Conservation (phyloP, 257 asterid genomes). For the Mentha longifolia region DNA sequence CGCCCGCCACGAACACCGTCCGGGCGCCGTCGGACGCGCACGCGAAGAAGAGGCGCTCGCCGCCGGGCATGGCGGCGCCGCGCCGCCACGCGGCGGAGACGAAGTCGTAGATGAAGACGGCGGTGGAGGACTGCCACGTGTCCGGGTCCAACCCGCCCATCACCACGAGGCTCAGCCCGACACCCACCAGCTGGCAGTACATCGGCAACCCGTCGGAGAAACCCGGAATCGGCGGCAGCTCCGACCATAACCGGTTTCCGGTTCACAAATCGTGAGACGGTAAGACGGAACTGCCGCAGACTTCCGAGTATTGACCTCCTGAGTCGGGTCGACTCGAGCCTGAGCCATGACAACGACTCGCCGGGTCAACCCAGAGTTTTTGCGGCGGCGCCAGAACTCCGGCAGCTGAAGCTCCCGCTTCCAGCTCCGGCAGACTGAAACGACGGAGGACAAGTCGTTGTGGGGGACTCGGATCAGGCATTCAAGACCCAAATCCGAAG, state of each 20-base stretch:
- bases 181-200: slow-evolving; percentile 67
- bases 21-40: slow-evolving; percentile 59
- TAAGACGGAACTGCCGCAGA: slow-evolving; percentile 40
- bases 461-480: slow-evolving; percentile 62
- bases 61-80: slow-evolving; percentile 72
- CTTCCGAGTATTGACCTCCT: slow-evolving; percentile 25
- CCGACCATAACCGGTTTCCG: slow-evolving; percentile 67
- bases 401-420: slow-evolving; percentile 50
- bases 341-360: slow-evolving; percentile 34
- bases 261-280: slow-evolving; percentile 63
- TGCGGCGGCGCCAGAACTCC: slow-evolving; percentile 68
- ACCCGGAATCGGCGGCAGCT: slow-evolving; percentile 58
- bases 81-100: slow-evolving; percentile 67
- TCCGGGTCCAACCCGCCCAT: slow-evolving; percentile 74
- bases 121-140: slow-evolving; percentile 54
- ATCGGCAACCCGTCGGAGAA: slow-evolving; percentile 60
- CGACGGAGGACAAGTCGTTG: slow-evolving; percentile 47
- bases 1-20: slow-evolving; percentile 74
- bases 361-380: slow-evolving; percentile 42
- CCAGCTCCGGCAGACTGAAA: slow-evolving; percentile 66
- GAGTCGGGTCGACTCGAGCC: slow-evolving; percentile 35
- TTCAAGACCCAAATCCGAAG: slow-evolving; percentile 61
- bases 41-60: slow-evolving; percentile 62
- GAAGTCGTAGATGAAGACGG: slow-evolving; percentile 51
- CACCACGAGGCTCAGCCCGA: slow-evolving; percentile 63